phyloP scores from a whole-genome alignment of 768 basidiomycete genomes.

The Psilocybe sp. region DNA sequence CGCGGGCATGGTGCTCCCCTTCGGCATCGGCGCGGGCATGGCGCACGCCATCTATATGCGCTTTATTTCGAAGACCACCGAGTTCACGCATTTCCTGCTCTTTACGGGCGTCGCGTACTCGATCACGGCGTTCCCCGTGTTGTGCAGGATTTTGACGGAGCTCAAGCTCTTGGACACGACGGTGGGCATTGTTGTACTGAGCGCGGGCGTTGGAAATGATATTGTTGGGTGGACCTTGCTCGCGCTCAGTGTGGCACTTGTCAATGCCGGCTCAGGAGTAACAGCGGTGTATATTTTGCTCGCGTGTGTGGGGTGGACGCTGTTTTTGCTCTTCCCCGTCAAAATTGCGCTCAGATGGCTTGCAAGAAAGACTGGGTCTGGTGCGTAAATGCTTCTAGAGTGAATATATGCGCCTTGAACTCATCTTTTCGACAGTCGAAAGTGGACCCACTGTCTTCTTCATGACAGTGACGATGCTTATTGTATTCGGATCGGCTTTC shows the following conservation, averaged over 20 bases:
- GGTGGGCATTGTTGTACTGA: conserved; percentile 90
- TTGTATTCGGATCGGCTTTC: conserved; percentile 85
- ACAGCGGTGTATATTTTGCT: conserved; percentile 86
- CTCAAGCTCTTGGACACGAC: conserved; percentile 88
- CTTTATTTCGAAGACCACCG: conserved; percentile 65
- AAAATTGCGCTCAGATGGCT: conserved; percentile 65
- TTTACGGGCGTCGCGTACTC: conserved; percentile 92
- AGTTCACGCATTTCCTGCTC: conserved; percentile 90
- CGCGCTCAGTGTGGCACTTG: conserved; percentile 88
- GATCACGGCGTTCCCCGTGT: conserved; percentile 83
- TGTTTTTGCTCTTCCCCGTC: conserved; percentile 72
- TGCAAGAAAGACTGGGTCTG: conserved; percentile 75
- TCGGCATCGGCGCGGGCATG: conserved; percentile 74
- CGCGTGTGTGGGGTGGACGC: conserved; percentile 73
- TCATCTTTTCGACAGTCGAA: conserved; percentile 37
- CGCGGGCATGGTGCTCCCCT: conserved; percentile 85
- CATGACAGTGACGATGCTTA: conserved; percentile 80
- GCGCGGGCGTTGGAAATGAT: conserved; percentile 89
- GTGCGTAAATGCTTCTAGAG: conserved; percentile 26
- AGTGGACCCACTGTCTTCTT: conserved; percentile 85
- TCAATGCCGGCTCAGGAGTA: conserved; percentile 81
- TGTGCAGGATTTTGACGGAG: conserved; percentile 87
- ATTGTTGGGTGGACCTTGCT: conserved; percentile 87
- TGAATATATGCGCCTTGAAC: not conserved
- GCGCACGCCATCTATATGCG: conserved; percentile 65